Percentiles rank a stretch among this genome's conserved stretches.
phyloP scores from a whole-genome alignment of 352 stramenopile species.

The Globisporangium nagaii region DNA sequence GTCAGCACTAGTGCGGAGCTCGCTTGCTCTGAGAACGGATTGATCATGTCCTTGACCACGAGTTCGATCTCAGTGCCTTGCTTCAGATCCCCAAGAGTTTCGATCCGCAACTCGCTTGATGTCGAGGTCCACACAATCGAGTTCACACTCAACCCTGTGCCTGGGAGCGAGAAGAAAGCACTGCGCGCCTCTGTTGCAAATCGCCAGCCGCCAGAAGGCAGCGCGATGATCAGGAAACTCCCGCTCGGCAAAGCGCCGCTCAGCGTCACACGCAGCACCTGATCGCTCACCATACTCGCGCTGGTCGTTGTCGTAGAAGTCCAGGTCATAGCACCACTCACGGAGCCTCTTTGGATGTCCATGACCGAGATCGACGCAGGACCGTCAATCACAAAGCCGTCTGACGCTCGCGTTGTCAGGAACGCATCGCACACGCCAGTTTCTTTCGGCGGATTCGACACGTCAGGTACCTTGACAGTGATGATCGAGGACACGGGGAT shows the following conservation, averaged over 20 bases:
- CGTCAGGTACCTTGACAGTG: conserved; percentile 21
- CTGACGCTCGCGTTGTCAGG: conserved; percentile 25
- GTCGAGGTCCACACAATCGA: conserved; percentile 23
- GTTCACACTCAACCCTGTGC: conserved; percentile 23
- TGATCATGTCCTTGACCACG: conserved; percentile 42
- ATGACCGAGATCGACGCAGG: conserved; percentile 36
- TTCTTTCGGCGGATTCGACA: conserved; percentile 54
- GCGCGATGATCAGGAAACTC: conserved; percentile 28
- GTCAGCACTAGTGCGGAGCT: conserved; percentile 17
- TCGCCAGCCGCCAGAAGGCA: conserved; percentile 42
- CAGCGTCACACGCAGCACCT: conserved; percentile 32
- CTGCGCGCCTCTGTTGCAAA: conserved; percentile 8
- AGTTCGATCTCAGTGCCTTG: conserved; percentile 33
- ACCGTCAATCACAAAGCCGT: conserved; percentile 43
- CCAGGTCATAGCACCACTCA: conserved; percentile 32
- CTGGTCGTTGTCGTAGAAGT: conserved; percentile 29
- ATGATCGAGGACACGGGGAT: conserved; percentile 29
- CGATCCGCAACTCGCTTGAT: conserved; percentile 23
- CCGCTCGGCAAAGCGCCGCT: conserved; percentile 46
- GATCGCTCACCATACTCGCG: conserved; percentile 52
- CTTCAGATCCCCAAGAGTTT: conserved; percentile 30
- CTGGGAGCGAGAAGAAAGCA: conserved; percentile 28
- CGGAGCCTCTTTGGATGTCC: conserved; percentile 25
- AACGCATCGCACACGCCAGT: conserved; percentile 33
- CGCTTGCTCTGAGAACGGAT: conserved; percentile 30